Conservation (phyloP, 2,329 filamentous ascomycete genomes). For the Triangularia verruculosa region DNA sequence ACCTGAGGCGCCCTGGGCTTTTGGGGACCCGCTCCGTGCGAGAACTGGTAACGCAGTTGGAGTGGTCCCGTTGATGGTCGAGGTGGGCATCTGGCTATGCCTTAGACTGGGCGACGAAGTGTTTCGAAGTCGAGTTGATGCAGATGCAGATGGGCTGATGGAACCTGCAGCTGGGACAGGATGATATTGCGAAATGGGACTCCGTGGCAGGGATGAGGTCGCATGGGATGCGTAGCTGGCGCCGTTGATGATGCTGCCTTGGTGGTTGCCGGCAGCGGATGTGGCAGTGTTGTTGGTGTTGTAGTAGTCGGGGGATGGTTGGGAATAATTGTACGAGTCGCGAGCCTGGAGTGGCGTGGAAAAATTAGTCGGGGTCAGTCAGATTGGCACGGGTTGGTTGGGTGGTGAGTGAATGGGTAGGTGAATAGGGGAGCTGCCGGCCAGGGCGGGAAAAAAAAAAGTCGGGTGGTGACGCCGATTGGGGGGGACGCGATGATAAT, state of each 20-base stretch:
- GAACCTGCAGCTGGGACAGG: slow-evolving; percentile 39
- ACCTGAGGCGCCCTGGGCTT: slow-evolving; percentile 37
- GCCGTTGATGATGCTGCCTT: slow-evolving; percentile 1
- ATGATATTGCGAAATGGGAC: slow-evolving; percentile 49
- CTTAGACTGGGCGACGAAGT: slow-evolving; percentile 49
- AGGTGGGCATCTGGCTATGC: slow-evolving; percentile 41
- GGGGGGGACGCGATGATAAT: slow-evolving; percentile 1
- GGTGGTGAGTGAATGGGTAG: not conserved
- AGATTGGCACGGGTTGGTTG: not conserved
- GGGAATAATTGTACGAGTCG: slow-evolving; percentile 50
- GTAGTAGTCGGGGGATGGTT: slow-evolving; percentile 47
- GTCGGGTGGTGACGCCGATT: not conserved
- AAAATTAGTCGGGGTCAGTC: slow-evolving; percentile 23
- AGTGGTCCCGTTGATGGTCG: slow-evolving; percentile 41
- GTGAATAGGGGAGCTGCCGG: not conserved
- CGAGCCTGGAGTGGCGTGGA: slow-evolving; percentile 40
- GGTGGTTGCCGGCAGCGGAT: not conserved
- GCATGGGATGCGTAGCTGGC: slow-evolving; percentile 43
- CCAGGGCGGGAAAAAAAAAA: slow-evolving; percentile 14
- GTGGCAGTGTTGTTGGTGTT: slow-evolving; percentile 47
- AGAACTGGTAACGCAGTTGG: slow-evolving; percentile 34
- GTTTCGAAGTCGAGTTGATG: slow-evolving; percentile 34
- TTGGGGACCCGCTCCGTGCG: slow-evolving; percentile 42
- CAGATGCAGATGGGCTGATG: slow-evolving; percentile 38
- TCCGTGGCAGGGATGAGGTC: slow-evolving; percentile 44